Evolutionary conservation across 192 early-diverging fungal genomes (phyloP), one percentile per base, ranked within the genome.

Genomic region (Backusella circina): DNA sequence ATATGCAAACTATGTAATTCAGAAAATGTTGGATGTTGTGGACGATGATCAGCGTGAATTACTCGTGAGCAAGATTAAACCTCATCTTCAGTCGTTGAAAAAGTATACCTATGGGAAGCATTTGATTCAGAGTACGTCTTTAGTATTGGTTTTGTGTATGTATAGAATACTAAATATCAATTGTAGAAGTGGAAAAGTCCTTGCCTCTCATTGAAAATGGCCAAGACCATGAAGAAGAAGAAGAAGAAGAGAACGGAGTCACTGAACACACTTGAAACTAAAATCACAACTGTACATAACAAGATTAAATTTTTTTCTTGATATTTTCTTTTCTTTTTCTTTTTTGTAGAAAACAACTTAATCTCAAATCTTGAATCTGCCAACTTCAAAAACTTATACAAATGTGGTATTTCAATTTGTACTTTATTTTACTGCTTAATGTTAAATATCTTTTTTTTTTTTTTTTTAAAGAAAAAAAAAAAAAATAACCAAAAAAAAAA

Each of bases 61-160:
- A 13, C 85, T 99, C n/a, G 87, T 99, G 23, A 80, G 83, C 78
- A 95, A 95, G 86, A 98, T 99, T 81, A 93, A 93, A 79, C 96
- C 96, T 12, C 96, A 99, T 69, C 84, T 99, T 69, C 90, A 89
- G 50, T 91, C 92, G 6, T 88, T 99, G 78, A 96, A 96, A 75
- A 97, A 98, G 90, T 98, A 94, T 82, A 98, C 97, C 31, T 98
- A 99, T 81, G 97, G 97, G 73, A 99, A 99, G 83, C 97, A 98
- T 75, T 86, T 99, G 30, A 99, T 98, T 79, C 76, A 83, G 30
- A 89, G 88, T 88, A 86, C 79, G 86, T 78, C n/a, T 3, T 70
- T 15, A 54, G 2, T 13, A 23, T 54, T 12, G 23, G 5, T 18
- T 21, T 18, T 65, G 26, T 28, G 9, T 10, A 28, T 21, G 26